Percentiles rank a stretch among this genome's conserved stretches.
phyloP scores from a whole-genome alignment of 805 yeast genomes.

The Zygosaccharomyces kombuchaensis region DNA sequence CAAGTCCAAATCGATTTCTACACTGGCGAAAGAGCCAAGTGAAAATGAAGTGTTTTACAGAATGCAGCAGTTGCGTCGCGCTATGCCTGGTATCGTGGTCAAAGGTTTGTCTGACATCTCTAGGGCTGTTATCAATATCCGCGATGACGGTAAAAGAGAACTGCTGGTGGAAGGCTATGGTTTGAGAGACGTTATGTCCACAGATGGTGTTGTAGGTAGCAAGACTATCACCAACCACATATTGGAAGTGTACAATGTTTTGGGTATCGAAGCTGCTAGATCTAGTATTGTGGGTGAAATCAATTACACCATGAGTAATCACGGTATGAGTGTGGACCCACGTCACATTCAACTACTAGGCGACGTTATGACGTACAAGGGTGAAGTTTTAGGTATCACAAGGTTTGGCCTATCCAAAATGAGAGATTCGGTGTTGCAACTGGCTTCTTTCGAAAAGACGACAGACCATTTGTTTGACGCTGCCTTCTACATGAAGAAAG shows the following conservation, averaged over 20 bases:
- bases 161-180: constrained; percentile 97
- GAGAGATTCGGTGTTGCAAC: constrained; percentile 95
- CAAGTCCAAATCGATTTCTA: constrained; percentile 40
- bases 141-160: constrained; percentile 82
- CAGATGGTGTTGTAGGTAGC: constrained; percentile 91
- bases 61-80: constrained; percentile 84
- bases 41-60: constrained; percentile 68
- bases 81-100: constrained; percentile 80
- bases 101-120: constrained; percentile 89
- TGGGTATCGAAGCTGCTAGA: constrained; percentile 98
- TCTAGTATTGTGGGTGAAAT: constrained; percentile 89
- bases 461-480: constrained; percentile 98
- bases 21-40: constrained; percentile 38
- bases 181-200: constrained; percentile 89
- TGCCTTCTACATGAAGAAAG: constrained; percentile 95
- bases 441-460: constrained; percentile 97
- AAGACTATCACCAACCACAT: constrained; percentile 89
- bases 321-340: constrained; percentile 99
- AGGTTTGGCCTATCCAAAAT: constrained; percentile 96
- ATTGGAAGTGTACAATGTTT: constrained; percentile 78
- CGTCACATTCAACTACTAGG: constrained; percentile 97
- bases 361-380: constrained; percentile 98
- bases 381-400: constrained; percentile 96
- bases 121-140: constrained; percentile 93
- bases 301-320: constrained; percentile 96